Percentiles rank a stretch among this genome's conserved stretches.
Evolutionary conservation across 768 basidiomycete species (phyloP).

Genomic region (Boletus coccyginus): DNA sequence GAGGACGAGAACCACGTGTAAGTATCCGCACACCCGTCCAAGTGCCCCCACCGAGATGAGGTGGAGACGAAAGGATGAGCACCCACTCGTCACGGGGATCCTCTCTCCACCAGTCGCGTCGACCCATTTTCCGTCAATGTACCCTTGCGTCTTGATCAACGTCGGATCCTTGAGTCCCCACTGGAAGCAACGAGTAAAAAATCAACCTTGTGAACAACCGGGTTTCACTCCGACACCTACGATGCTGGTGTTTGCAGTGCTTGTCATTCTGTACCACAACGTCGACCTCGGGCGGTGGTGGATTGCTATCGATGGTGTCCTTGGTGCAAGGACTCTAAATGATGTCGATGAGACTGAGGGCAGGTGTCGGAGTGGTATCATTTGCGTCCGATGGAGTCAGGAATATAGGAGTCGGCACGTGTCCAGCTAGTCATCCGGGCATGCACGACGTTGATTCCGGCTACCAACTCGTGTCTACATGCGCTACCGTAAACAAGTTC

Average conservation of each 20-base stretch:
- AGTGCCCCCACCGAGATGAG: not conserved
- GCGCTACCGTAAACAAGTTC: not conserved
- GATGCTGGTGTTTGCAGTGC: constrained; percentile 32
- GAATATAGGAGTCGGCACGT: not conserved
- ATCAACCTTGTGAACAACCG: not conserved
- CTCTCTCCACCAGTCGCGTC: constrained; percentile 71
- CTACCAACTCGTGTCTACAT: not conserved
- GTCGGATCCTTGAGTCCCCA: constrained; percentile 76
- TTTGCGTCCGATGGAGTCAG: not conserved
- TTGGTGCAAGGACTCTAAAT: constrained; percentile 20
- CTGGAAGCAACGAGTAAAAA: constrained; percentile 30
- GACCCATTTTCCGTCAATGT: constrained; percentile 86
- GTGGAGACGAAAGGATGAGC: not conserved
- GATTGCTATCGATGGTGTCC: constrained; percentile 2
- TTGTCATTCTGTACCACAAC: constrained; percentile 51
- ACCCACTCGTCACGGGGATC: constrained; percentile 74
- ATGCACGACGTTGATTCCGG: not conserved
- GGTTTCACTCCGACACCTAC: constrained; percentile 30
- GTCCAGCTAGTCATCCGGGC: not conserved
- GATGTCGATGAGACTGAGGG: constrained; percentile 11
- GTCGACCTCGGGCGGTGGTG: constrained; percentile 7
- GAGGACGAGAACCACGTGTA: not conserved
- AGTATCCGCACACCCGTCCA: not conserved
- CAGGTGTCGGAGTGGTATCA: constrained; percentile 14
- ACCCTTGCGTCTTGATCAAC: constrained; percentile 70